A percentile compares a stretch with the other conserved stretches of the same genome.
These are phyloP conservation scores for Talaromyces stipitatus DNA, from an alignment of 495 filamentous ascomycete species.

Conservation along the genomic window DNA sequence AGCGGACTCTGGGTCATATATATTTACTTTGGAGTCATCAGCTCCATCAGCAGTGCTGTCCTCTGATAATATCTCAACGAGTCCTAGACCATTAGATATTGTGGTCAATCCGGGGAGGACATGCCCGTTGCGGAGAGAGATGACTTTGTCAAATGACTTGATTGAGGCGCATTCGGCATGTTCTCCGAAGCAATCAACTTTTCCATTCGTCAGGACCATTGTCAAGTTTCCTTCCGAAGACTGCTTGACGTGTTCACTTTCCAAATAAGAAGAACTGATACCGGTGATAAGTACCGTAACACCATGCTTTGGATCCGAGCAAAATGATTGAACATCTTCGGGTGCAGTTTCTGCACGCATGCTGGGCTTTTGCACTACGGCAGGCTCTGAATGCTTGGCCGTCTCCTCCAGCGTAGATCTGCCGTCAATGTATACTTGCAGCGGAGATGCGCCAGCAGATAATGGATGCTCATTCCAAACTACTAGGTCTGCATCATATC, in stretches of 20 bases:
- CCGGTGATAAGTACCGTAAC: slow-evolving; percentile 41
- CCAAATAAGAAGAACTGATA: slow-evolving; percentile 31
- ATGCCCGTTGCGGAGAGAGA: slow-evolving; percentile 47
- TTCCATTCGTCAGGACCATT: slow-evolving; percentile 37
- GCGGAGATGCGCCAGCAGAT: slow-evolving; percentile 49
- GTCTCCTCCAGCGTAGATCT: slow-evolving; percentile 34
- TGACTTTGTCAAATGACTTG: slow-evolving; percentile 12
- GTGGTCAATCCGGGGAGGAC: slow-evolving; percentile 48
- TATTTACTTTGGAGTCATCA: slow-evolving; percentile 6
- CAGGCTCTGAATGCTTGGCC: slow-evolving; percentile 7
- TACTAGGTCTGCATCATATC: slow-evolving; percentile 59
- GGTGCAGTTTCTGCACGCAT: slow-evolving; percentile 25
- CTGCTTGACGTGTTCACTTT: background rate
- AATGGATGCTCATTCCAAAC: slow-evolving; percentile 62
- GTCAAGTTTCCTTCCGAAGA: slow-evolving; percentile 15
- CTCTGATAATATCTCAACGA: slow-evolving; percentile 50
- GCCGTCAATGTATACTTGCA: slow-evolving; percentile 61
- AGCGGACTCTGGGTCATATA: slow-evolving; percentile 21
- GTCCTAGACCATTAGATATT: slow-evolving; percentile 43
- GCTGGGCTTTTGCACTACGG: slow-evolving; percentile 18
- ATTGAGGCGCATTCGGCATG: slow-evolving; percentile 11
- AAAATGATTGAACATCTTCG: slow-evolving; percentile 12
- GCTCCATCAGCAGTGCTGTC: slow-evolving; percentile 35
- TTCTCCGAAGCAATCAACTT: slow-evolving; percentile 39
- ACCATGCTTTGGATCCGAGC: slow-evolving; percentile 6